phyloP scores from a whole-genome alignment of 2,329 filamentous ascomycete genomes.

The Xylaria sp. region DNA sequence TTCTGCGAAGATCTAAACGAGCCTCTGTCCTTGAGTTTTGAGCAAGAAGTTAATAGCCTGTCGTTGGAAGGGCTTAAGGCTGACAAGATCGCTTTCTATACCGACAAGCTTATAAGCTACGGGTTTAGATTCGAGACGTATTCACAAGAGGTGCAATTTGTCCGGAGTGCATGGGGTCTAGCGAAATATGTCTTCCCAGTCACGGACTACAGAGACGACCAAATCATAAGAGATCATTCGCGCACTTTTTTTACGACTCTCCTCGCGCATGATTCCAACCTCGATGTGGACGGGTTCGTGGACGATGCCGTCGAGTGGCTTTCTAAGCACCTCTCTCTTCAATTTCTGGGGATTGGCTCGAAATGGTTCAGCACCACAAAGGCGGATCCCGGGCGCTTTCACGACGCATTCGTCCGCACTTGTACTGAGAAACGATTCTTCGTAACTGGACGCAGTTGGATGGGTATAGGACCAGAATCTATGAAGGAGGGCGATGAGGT shows the following conservation, averaged over 20 bases:
- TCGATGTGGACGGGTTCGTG: constrained; percentile 1
- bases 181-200: background rate
- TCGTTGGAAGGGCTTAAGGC: constrained; percentile 21
- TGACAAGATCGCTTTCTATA: constrained; percentile 22
- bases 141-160: constrained; percentile 28
- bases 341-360: constrained; percentile 9
- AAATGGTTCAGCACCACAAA: background rate
- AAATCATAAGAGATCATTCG: background rate
- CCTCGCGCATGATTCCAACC: background rate
- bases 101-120: constrained; percentile 29
- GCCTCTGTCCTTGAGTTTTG: background rate
- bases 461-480: constrained; percentile 30
- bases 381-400: constrained; percentile 26
- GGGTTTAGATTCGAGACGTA: constrained; percentile 25
- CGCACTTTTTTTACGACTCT: background rate
- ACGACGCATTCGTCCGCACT: constrained; percentile 25
- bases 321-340: constrained; percentile 18
- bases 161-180: constrained; percentile 26
- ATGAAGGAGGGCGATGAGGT: constrained; percentile 27
- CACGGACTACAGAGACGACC: background rate
- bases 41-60: constrained; percentile 4
- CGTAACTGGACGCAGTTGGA: constrained; percentile 22
- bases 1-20: constrained; percentile 5
- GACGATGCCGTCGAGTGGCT: constrained; percentile 26
- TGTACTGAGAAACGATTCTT: constrained; percentile 30